phyloP scores from a whole-genome alignment of 2,329 filamentous ascomycete species.

The Sporothrix humicola region DNA sequence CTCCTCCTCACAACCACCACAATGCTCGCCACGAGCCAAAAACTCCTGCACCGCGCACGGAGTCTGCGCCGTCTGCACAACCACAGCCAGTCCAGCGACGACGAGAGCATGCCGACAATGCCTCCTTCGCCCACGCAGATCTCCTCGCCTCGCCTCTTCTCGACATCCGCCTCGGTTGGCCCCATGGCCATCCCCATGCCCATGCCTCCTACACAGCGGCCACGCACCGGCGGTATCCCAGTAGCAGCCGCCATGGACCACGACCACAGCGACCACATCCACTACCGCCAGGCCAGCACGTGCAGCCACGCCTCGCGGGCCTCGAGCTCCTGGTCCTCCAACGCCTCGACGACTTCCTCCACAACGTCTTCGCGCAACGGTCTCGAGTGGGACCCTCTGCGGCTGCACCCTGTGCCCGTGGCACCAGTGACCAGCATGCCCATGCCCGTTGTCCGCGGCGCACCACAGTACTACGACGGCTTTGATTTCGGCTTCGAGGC shows the following conservation, averaged over 20 bases:
- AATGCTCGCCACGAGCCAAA: constrained; percentile 34
- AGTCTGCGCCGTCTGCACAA: constrained; percentile 35
- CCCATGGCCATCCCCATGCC: constrained; percentile 29
- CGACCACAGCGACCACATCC: constrained; percentile 29
- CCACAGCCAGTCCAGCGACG: constrained; percentile 11
- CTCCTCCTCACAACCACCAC: not conserved
- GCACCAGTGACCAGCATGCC: constrained; percentile 27
- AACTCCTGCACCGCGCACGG: constrained; percentile 36
- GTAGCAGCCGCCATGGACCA: not conserved
- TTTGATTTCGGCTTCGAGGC: constrained; percentile 46
- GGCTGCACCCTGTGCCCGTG: constrained; percentile 43
- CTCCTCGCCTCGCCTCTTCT: constrained; percentile 12
- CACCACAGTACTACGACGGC: constrained; percentile 35
- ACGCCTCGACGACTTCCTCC: constrained; percentile 28
- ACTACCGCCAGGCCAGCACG: constrained; percentile 36
- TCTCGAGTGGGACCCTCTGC: constrained; percentile 45
- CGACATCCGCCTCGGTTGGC: not conserved
- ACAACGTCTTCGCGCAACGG: constrained; percentile 23
- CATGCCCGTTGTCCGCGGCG: constrained; percentile 30
- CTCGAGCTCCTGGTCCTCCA: constrained; percentile 39
- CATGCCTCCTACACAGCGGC: constrained; percentile 27
- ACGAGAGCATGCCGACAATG: constrained; percentile 30
- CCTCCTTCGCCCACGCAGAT: constrained; percentile 11
- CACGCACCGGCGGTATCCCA: constrained; percentile 23
- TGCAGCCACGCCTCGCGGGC: constrained; percentile 38